Evolutionary conservation across 768 basidiomycete species (phyloP).

Genomic region (Mycena rebaudengoi): DNA sequence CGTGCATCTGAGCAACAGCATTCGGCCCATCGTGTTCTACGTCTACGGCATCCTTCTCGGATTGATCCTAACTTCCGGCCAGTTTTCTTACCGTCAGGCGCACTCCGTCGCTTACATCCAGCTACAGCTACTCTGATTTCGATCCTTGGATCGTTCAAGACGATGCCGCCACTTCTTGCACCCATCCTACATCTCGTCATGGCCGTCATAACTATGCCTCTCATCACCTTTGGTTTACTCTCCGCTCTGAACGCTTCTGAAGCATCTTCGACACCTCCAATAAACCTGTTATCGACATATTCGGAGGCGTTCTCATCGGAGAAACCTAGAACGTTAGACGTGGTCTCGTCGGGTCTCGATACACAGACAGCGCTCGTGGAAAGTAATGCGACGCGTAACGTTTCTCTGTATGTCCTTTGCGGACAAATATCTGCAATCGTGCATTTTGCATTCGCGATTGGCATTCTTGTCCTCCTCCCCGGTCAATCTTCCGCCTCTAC

Average conservation of each 20-base stretch:
- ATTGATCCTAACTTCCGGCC: constrained; percentile 25
- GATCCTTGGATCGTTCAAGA: constrained; percentile 22
- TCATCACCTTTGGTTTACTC: constrained; percentile 26
- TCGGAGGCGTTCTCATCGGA: constrained; percentile 19
- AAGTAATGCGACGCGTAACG: constrained; percentile 3
- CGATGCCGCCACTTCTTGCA: constrained; percentile 21
- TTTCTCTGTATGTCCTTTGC: constrained; percentile 21
- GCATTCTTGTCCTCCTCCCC: constrained; percentile 17
- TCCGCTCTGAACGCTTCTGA: constrained; percentile 16
- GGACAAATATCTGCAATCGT: constrained; percentile 28
- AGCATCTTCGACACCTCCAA: constrained; percentile 19
- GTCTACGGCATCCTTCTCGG: constrained; percentile 17
- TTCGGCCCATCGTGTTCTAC: constrained; percentile 14
- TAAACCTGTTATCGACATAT: constrained; percentile 15
- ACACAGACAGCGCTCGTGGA: background rate
- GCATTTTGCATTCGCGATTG: constrained; percentile 26
- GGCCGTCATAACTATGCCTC: constrained; percentile 26
- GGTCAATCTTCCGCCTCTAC: constrained; percentile 15
- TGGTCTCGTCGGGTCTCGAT: constrained; percentile 10
- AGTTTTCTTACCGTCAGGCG: background rate
- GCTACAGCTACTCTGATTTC: constrained; percentile 25
- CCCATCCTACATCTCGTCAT: constrained; percentile 24
- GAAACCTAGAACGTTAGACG: constrained; percentile 20
- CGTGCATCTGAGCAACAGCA: background rate
- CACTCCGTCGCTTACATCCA: background rate